These are phyloP conservation scores for Conoideocrella luteorostrata DNA, from an alignment of 2,329 filamentous ascomycete genomes.

Conservation along the genomic window DNA sequence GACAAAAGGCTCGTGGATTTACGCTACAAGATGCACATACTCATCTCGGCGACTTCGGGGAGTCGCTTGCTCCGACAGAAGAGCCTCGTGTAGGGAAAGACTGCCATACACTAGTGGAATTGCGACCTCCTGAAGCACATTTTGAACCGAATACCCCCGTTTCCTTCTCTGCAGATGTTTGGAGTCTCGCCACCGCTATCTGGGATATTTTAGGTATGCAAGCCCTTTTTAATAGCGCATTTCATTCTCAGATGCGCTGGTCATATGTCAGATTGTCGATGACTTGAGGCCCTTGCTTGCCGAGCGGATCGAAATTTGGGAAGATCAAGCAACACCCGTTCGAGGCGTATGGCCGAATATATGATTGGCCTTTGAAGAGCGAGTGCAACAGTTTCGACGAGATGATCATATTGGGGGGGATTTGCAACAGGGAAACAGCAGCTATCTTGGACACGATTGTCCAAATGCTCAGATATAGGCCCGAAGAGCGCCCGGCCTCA, in stretches of 20 bases:
- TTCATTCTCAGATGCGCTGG: background rate
- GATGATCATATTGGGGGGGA: too few relatives aligned
- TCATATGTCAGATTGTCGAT: slow-evolving; percentile 6
- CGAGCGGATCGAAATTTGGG: slow-evolving; percentile 8
- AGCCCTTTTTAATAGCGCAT: slow-evolving; percentile 5
- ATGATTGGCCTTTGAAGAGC: background rate
- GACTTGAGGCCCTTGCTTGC: slow-evolving; percentile 7
- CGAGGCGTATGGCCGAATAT: slow-evolving; percentile 4
- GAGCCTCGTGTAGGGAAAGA: slow-evolving; percentile 12
- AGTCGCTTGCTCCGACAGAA: slow-evolving; percentile 22
- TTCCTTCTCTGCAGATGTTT: slow-evolving; percentile 30
- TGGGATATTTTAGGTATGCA: slow-evolving; percentile 23
- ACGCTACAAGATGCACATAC: slow-evolving; percentile 16
- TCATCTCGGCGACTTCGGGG: slow-evolving; percentile 28
- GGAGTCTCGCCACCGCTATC: slow-evolving; percentile 30
- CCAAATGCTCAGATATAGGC: slow-evolving; percentile 8
- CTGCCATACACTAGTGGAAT: slow-evolving; percentile 23
- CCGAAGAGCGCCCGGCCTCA: slow-evolving; percentile 4
- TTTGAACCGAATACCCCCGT: slow-evolving; percentile 28
- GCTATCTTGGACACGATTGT: slow-evolving; percentile 8
- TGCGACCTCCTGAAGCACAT: slow-evolving; percentile 25
- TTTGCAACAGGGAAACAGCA: too few relatives aligned
- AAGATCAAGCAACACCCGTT: background rate
- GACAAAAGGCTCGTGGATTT: slow-evolving; percentile 24
- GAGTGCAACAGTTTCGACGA: slow-evolving; percentile 9